phyloP scores from a whole-genome alignment of 1,284 basidiomycete species.

The Heterobasidion occidentale region DNA sequence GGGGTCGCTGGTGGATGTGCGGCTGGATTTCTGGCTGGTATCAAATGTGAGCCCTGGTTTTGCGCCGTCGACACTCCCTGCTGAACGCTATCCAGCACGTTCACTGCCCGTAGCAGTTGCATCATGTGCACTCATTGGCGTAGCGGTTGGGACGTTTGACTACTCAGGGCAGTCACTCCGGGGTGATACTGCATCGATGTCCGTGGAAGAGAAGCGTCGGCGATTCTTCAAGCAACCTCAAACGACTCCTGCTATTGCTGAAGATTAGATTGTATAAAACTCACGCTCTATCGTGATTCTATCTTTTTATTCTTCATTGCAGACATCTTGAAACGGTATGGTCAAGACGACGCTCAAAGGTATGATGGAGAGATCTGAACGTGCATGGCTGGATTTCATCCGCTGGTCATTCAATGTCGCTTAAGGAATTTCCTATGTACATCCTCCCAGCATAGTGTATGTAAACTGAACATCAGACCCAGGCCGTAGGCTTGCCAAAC shows the following conservation, averaged over 20 bases:
- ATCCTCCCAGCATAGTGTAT: not conserved
- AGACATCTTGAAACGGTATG: not conserved
- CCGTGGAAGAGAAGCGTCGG: slow-evolving; percentile 54
- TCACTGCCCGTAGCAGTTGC: slow-evolving; percentile 82
- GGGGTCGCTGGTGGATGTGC: slow-evolving; percentile 88
- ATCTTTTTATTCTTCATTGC: not conserved
- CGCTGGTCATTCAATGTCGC: not conserved
- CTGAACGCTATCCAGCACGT: slow-evolving; percentile 43
- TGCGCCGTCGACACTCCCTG: not conserved
- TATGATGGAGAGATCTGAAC: not conserved
- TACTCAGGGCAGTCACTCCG: slow-evolving; percentile 62
- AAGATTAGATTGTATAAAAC: slow-evolving; percentile 16
- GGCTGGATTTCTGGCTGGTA: slow-evolving; percentile 85
- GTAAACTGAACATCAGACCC: not conserved
- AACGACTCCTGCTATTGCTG: slow-evolving; percentile 19
- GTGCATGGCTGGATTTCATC: not conserved
- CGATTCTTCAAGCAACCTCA: slow-evolving; percentile 64
- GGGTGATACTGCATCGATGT: slow-evolving; percentile 32
- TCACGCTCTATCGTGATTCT: not conserved
- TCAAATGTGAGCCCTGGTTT: slow-evolving; percentile 48
- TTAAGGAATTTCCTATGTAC: not conserved
- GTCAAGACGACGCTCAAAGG: not conserved
- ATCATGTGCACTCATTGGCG: slow-evolving; percentile 75
- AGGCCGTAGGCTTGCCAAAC: not conserved
- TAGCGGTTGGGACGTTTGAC: slow-evolving; percentile 78